A percentile compares a stretch with the other conserved stretches of the same genome.
Evolutionary conservation across 306 rosid species (phyloP).

Genomic region (Adenanthera pavonina): DNA sequence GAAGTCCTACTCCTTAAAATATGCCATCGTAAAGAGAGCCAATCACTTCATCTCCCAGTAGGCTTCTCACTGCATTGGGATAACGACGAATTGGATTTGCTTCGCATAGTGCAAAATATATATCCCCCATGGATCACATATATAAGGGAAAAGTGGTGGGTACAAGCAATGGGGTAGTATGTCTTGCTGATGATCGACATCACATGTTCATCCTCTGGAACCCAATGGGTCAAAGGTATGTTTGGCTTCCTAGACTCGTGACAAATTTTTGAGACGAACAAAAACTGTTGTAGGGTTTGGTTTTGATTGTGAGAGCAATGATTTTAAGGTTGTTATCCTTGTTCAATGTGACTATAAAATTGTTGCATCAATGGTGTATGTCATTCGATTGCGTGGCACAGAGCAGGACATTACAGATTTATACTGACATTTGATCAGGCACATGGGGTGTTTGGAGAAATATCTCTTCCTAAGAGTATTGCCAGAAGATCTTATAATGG

Average conservation of each 20-base stretch:
- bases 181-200: too few relatives aligned
- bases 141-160: too few relatives aligned
- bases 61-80: not conserved
- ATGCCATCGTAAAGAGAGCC: too few relatives aligned
- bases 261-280: too few relatives aligned
- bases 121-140: too few relatives aligned
- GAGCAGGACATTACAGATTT: not conserved
- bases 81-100: not conserved
- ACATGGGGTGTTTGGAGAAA: not conserved
- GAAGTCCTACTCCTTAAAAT: too few relatives aligned
- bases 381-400: not conserved
- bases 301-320: not conserved
- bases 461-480: not conserved
- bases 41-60: too few relatives aligned
- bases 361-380: not conserved
- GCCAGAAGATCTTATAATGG: not conserved
- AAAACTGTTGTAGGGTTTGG: not conserved
- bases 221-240: not conserved
- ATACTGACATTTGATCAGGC: not conserved
- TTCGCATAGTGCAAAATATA: too few relatives aligned
- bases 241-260: not conserved
- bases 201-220: not conserved
- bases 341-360: too few relatives aligned
- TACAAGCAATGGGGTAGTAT: not conserved
- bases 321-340: not conserved